Percentiles rank a stretch among this genome's conserved stretches.
phyloP scores from a whole-genome alignment of 805 yeast species.

The Limtongia smithiae region DNA sequence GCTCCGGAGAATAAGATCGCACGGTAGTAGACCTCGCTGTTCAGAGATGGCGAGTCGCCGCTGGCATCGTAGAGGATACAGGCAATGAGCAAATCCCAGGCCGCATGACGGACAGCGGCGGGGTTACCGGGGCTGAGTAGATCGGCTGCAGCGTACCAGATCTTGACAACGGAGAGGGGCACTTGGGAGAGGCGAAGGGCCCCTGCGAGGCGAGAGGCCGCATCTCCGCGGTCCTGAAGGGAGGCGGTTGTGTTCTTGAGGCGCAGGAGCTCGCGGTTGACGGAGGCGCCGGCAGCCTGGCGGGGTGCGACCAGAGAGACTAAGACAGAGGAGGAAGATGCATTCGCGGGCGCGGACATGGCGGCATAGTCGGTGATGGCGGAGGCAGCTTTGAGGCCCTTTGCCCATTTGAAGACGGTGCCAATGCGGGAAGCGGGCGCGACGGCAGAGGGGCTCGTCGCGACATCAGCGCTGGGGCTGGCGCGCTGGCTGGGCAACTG shows the following conservation, averaged over 20 bases:
- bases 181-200: slow-evolving; percentile 52
- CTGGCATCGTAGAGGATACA: slow-evolving; percentile 51
- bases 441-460: too few species aligned
- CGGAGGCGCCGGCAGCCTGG: too few species aligned
- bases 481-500: background rate
- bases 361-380: background rate
- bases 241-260: slow-evolving; percentile 13
- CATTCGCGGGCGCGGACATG: too few species aligned
- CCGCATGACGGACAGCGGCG: slow-evolving; percentile 45
- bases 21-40: slow-evolving; percentile 54
- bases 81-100: slow-evolving; percentile 50
- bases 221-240: slow-evolving; percentile 40
- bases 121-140: slow-evolving; percentile 44
- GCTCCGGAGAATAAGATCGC: slow-evolving; percentile 49
- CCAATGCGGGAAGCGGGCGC: slow-evolving; percentile 28
- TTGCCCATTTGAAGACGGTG: slow-evolving; percentile 34
- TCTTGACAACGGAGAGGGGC: slow-evolving; percentile 55
- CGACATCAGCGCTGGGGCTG: background rate
- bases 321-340: too few species aligned
- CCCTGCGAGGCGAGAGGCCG: slow-evolving; percentile 50
- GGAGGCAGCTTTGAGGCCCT: slow-evolving; percentile 32
- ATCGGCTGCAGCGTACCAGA: slow-evolving; percentile 68
- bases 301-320: too few species aligned
- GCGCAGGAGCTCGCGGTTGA: background rate
- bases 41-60: slow-evolving; percentile 45